Conservation (phyloP, 495 filamentous ascomycete species). For the Lophium mytilinum region DNA sequence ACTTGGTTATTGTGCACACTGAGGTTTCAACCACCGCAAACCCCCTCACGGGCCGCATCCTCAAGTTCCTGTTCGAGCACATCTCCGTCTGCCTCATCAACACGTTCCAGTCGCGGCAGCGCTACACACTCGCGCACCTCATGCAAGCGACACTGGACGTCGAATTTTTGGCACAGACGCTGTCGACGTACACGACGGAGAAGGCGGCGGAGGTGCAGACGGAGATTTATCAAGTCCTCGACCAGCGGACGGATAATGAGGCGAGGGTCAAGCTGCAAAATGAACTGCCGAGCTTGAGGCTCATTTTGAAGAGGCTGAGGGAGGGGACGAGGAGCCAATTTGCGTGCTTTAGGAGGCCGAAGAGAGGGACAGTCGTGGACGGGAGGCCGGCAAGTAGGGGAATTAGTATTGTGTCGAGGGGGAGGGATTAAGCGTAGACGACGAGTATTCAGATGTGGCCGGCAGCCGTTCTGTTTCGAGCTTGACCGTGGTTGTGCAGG, state of each 20-base stretch:
- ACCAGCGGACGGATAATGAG: constrained; percentile 76
- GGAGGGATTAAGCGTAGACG: not conserved
- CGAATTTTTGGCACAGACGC: constrained; percentile 90
- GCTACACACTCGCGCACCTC: constrained; percentile 66
- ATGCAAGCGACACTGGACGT: constrained; percentile 97
- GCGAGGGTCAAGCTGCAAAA: constrained; percentile 69
- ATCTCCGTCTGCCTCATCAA: constrained; percentile 44
- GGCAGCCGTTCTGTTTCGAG: not conserved
- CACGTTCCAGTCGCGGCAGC: constrained; percentile 54
- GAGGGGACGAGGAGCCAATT: constrained; percentile 83
- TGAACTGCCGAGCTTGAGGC: constrained; percentile 83
- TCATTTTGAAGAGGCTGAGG: constrained; percentile 69
- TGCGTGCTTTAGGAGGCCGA: constrained; percentile 30
- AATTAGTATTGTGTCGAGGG: not conserved
- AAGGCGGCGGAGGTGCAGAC: constrained; percentile 69
- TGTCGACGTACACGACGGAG: constrained; percentile 81
- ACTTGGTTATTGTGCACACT: constrained; percentile 79
- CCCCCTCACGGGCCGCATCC: constrained; percentile 57
- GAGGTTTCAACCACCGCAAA: constrained; percentile 72
- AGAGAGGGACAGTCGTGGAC: constrained; percentile 16
- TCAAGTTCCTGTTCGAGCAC: constrained; percentile 74
- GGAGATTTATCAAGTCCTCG: constrained; percentile 81
- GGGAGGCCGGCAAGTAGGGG: constrained; percentile 1
- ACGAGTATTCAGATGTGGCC: not conserved
- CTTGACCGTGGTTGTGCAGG: not conserved